Base-by-base conservation (phyloP, 164 flowering plant species). In the Vitis rotundifolia region DNA sequence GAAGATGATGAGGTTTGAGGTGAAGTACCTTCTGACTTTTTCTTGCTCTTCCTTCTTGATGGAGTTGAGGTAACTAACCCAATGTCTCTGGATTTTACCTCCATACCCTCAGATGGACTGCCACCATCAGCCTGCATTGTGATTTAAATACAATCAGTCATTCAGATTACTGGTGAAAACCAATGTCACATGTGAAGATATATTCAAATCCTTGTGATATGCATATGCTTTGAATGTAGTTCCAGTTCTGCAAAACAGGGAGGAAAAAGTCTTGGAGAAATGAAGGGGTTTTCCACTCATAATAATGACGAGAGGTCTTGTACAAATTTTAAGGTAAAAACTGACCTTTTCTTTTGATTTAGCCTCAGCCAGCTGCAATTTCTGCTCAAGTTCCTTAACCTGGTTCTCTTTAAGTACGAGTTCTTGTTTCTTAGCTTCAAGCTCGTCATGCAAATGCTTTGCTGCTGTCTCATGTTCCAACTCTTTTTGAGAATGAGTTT, bases 21-120 rank as follows among this genome's bases (percentile, higher is more conserved):
- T 58, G 88, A 63, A 19, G 83, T 4, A 59, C 84, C 83, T 75
- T 87, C 97, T 29, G 78, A 61, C 77, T 80, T 85, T 69, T 83
- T 91, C 90, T 87, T 95, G 59, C 90, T 85, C 85, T 85, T 93
- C 69, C 91, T 80, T 75, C 88, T 93, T 4, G 88, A 54, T 68
- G 96, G 89, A 60, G 86, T 74, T 52, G 97, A 65, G 63, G 85
- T 2, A 11, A 66, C 12, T n/a, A 77, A 75, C 63, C 85, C 93
- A 29, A 91, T 71, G 55, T 88, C 98, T 80, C 97, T 80, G 19
- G 93, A 87, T 81, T 89, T 87, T 48, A 89, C 73, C 71, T 90
- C 90, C 6, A 64, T 9, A 47, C 75, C 87, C 28, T 85, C 81
- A n/a, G 56, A 57, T 26, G 68, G 29, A 66, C 51, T 78, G 53